Evolutionary conservation across 2,329 filamentous ascomycete species (phyloP).

Genomic region (Cladophialophora carrionii): DNA sequence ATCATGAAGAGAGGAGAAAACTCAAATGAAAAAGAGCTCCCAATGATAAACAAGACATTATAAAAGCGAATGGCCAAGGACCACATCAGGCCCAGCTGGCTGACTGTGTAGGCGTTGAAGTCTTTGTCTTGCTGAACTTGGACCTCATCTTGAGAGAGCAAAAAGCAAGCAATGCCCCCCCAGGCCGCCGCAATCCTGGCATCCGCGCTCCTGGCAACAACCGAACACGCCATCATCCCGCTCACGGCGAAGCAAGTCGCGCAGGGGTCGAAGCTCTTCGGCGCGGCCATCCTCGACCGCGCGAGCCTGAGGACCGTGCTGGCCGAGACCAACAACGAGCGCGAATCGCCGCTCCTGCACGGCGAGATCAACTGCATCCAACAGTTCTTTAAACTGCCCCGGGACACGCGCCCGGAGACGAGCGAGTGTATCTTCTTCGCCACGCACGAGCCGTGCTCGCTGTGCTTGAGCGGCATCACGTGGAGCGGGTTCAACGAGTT

Average conservation of each 20-base stretch:
- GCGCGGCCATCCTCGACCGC: constrained; percentile 58
- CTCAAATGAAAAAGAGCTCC: not conserved
- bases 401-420: constrained; percentile 47
- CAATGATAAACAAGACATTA: not conserved
- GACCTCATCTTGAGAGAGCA: too few species aligned
- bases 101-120: too few species aligned
- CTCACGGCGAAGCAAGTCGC: constrained; percentile 56
- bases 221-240: constrained; percentile 55
- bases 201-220: constrained; percentile 26
- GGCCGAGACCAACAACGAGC: constrained; percentile 61
- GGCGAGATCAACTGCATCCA: constrained; percentile 66
- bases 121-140: too few species aligned
- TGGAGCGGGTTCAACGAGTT: constrained; percentile 62
- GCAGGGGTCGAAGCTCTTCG: constrained; percentile 61
- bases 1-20: not conserved
- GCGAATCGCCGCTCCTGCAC: constrained; percentile 59
- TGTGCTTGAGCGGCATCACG: constrained; percentile 61
- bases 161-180: constrained; percentile 2
- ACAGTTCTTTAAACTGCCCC: constrained; percentile 55
- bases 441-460: constrained; percentile 63
- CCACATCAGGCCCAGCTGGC: too few species aligned
- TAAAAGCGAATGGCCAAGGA: not conserved
- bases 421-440: constrained; percentile 61
- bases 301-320: constrained; percentile 50
- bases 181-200: constrained; percentile 23